Percentiles rank a stretch among this genome's conserved stretches.
Evolutionary conservation across 108 stramenopile species (phyloP).

Genomic region (Bacterosira constricta): DNA sequence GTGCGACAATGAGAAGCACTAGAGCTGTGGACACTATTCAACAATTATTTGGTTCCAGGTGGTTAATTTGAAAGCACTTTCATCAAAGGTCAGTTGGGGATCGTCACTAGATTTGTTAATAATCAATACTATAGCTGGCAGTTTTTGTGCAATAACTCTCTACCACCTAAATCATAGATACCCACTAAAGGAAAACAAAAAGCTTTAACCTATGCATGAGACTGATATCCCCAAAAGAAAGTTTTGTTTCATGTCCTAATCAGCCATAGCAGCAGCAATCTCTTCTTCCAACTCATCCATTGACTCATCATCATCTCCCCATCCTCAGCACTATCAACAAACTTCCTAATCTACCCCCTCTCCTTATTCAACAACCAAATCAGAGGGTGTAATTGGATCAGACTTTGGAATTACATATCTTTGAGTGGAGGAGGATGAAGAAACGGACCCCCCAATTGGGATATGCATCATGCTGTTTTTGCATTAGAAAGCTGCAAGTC

Average conservation of each 20-base stretch:
- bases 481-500: conserved; percentile 9
- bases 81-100: too few species aligned
- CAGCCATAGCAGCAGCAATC: conserved; percentile 82
- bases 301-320: conserved; percentile 41
- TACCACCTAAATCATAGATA: too few species aligned
- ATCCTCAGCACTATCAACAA: conserved; percentile 25
- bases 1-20: too few species aligned
- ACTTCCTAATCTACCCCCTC: conserved; percentile 50
- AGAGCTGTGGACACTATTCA: too few species aligned
- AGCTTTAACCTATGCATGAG: too few species aligned
- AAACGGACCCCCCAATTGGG: background rate
- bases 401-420: conserved; percentile 12
- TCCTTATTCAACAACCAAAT: conserved; percentile 50
- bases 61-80: too few species aligned
- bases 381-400: conserved; percentile 10
- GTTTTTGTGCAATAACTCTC: too few species aligned
- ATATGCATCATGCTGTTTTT: background rate
- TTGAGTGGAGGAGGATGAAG: conserved; percentile 2
- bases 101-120: too few species aligned
- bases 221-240: too few species aligned
- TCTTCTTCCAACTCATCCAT: conserved; percentile 88
- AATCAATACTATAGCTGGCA: too few species aligned
- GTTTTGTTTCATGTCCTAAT: conserved; percentile 42
- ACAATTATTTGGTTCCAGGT: too few species aligned
- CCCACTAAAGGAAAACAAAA: too few species aligned